A percentile compares a stretch with the other conserved stretches of the same genome.
Evolutionary conservation across 441 rosid genomes (phyloP).

Genomic region (Gossypium aridum): DNA sequence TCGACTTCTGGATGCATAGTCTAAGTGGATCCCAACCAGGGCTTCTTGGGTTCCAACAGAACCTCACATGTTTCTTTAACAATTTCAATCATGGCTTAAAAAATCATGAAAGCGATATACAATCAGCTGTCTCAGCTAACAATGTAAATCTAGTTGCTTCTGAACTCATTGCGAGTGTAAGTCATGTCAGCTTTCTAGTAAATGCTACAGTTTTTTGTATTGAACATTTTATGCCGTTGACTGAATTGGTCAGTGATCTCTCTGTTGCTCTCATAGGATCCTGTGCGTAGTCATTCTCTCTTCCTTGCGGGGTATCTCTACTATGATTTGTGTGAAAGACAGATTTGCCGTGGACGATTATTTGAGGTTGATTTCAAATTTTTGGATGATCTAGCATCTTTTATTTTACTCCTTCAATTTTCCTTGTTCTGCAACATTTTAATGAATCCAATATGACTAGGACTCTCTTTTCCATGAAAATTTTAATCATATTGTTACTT

Average conservation of each 20-base stretch:
- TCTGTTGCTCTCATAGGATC: conserved; percentile 36
- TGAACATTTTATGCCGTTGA: conserved; percentile 1
- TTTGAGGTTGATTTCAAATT: conserved; percentile 51
- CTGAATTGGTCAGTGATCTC: conserved; percentile 9
- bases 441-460: neutral
- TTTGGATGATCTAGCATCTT: neutral
- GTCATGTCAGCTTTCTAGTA: conserved; percentile 12
- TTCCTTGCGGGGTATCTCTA: conserved; percentile 73
- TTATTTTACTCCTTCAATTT: neutral
- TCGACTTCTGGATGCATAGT: conserved; percentile 68
- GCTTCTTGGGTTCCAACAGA: conserved; percentile 59
- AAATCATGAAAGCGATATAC: conserved; percentile 23
- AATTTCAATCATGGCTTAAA: conserved; percentile 18
- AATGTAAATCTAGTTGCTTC: conserved; percentile 52
- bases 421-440: neutral
- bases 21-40: conserved; percentile 55
- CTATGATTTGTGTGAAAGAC: conserved; percentile 76
- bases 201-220: neutral
- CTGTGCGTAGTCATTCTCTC: conserved; percentile 38
- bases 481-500: neutral
- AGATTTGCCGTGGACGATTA: conserved; percentile 47
- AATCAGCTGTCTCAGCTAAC: conserved; percentile 34
- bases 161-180: conserved; percentile 64
- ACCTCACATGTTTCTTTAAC: conserved; percentile 34
- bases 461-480: neutral